These are phyloP conservation scores for Fragaria vesca DNA, from an alignment of 306 rosid genomes.

Conservation along the genomic window DNA sequence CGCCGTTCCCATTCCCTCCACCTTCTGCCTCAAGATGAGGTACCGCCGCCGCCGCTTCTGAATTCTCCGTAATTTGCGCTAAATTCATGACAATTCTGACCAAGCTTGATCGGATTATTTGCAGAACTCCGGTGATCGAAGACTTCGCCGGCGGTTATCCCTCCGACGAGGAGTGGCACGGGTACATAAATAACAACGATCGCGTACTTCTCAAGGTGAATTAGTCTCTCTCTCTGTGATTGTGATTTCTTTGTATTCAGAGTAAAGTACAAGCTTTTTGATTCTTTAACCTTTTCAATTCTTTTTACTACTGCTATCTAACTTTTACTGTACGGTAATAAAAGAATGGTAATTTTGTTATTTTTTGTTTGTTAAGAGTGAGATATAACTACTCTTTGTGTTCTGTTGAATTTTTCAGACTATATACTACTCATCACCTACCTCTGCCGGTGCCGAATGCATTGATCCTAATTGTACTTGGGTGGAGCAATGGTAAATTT, in stretches of 20 bases:
- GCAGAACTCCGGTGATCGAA: constrained; percentile 69
- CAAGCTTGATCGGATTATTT: neutral
- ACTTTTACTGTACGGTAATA: neutral
- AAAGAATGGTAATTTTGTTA: neutral
- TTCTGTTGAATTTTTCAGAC: constrained; percentile 58
- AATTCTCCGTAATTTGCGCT: neutral
- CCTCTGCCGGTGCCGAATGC: constrained; percentile 96
- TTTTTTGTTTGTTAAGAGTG: neutral
- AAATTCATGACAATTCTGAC: neutral
- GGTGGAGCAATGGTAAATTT: constrained; percentile 93
- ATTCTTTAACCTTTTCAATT: neutral
- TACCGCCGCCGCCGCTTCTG: constrained; percentile 14
- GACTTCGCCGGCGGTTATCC: constrained; percentile 67
- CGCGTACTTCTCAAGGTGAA: constrained; percentile 92
- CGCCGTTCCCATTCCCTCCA: constrained; percentile 75
- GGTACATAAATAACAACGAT: constrained; percentile 86
- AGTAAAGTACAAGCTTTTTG: neutral
- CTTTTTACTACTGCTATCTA: neutral
- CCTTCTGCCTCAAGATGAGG: constrained; percentile 97
- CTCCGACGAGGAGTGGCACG: constrained; percentile 92
- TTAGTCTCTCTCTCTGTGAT: neutral
- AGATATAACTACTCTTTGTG: neutral
- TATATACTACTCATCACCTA: constrained; percentile 79
- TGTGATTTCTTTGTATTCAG: neutral
- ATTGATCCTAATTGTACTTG: constrained; percentile 88